These are phyloP conservation scores for Rhizodiscina lignyota DNA, from an alignment of 495 filamentous ascomycete species.

Conservation along the genomic window DNA sequence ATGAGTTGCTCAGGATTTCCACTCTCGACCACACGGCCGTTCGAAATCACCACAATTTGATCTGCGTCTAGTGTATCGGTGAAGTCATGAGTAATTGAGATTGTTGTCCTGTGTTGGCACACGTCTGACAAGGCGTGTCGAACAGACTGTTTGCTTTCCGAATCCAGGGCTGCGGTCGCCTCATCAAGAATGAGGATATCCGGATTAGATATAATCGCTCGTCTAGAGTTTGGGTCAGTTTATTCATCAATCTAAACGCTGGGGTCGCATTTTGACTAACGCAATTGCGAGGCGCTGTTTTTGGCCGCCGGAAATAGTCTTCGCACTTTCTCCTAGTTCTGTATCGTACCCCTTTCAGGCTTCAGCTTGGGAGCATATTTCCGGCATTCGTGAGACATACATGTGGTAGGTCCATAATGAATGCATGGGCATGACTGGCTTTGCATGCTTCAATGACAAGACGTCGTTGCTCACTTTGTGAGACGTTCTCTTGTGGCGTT, in stretches of 20 bases:
- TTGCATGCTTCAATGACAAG: conserved; percentile 42
- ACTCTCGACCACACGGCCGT: conserved; percentile 25
- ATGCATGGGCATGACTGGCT: conserved; percentile 43
- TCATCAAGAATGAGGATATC: conserved; percentile 14
- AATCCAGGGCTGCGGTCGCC: conserved; percentile 32
- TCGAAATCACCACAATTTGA: conserved; percentile 36
- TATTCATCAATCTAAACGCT: too few species aligned
- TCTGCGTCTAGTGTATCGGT: conserved; percentile 30
- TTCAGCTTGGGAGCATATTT: conserved; percentile 1
- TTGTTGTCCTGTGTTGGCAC: conserved; percentile 34
- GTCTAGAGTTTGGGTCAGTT: too few species aligned
- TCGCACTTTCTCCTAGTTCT: conserved; percentile 7
- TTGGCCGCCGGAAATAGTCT: conserved; percentile 11
- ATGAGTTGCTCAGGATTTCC: conserved; percentile 14
- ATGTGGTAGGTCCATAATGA: conserved; percentile 33
- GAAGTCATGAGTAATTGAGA: conserved; percentile 44
- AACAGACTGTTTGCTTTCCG: conserved; percentile 37
- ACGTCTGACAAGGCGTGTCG: conserved; percentile 37
- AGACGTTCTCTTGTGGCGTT: conserved; percentile 37
- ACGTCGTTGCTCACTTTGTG: conserved; percentile 31
- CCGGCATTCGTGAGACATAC: too few species aligned
- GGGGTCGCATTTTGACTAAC: too few species aligned
- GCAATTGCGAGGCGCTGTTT: conserved; percentile 15
- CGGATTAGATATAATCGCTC: conserved; percentile 12
- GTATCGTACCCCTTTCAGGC: conserved; percentile 11